Base-by-base conservation (phyloP, 805 yeast genomes). In the Wickerhamiella galacta region DNA sequence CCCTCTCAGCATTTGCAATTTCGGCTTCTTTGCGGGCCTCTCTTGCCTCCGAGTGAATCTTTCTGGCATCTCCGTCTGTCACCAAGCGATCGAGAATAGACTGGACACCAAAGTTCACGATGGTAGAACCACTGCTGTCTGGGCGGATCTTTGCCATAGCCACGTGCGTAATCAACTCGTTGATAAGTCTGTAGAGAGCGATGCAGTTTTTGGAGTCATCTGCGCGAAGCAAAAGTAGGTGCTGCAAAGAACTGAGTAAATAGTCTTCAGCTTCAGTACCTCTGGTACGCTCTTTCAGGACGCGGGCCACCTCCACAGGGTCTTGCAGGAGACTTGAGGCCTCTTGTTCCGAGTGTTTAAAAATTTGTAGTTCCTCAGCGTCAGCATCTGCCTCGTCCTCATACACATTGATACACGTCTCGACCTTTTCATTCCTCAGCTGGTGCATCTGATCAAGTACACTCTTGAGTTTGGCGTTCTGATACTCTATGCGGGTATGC, bases 51-150 rank as follows among this genome's bases (percentile, higher is more conserved):
- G 48, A 49, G 34, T 60, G 64, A 39, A 94, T 92, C 38, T 77
- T 64, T 33, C 72, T 63, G 9, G 93, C 93, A 55, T 75, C 74
- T 34, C 81, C 93, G 51, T 87, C 95, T 0, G 94, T 79, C 43
- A 74, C 73, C 47, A 85, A 62, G 18, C 78, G 66, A 27, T 81
- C 73, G 37, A 71, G 62, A 29, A 87, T 58, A 35, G 72, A 62
- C 46, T 79, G 82, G 22, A 85, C 72, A 1, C 93, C 80, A 30
- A 78, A 70, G 33, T 76, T 79, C 41, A 81, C 63, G 11, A 80
- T 28, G 16, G 37, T 31, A 15, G 28, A 23, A 8, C 36, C 71
- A n/a, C 73, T 62, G 30, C 73, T 77, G 33, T 68, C 67, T 8
- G 65, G 61, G 37, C 64, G 64, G 31, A 54, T 54, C 2, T 58